These are phyloP conservation scores for Gautieria morchelliformis DNA, from an alignment of 768 basidiomycete species.

Conservation along the genomic window DNA sequence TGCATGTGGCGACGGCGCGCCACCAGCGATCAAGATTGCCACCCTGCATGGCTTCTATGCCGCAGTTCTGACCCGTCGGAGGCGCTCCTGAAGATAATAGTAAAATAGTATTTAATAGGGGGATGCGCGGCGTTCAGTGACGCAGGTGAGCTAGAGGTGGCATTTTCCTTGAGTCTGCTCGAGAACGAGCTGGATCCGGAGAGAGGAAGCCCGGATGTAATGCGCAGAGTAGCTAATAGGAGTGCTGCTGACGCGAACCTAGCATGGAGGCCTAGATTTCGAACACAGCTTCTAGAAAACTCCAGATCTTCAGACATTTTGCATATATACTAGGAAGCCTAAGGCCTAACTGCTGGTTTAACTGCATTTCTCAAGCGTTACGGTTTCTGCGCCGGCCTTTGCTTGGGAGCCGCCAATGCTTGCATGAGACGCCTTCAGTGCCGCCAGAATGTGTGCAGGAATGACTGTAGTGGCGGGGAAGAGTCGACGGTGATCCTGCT, in stretches of 20 bases:
- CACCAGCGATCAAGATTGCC: conserved; percentile 41
- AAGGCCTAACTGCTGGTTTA: no score
- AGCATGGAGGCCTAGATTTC: conserved; percentile 62
- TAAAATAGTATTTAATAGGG: no score
- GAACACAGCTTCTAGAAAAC: no score
- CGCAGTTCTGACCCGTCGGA: conserved; percentile 45
- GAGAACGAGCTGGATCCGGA: conserved; percentile 25
- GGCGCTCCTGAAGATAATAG: no score
- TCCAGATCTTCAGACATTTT: no score
- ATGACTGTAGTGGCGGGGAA: conserved; percentile 30
- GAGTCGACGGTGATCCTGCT: conserved; percentile 22
- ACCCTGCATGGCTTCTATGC: conserved; percentile 60
- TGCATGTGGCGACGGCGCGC: conserved; percentile 10
- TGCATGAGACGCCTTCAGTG: conserved; percentile 48
- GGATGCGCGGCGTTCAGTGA: no score
- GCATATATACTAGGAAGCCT: no score
- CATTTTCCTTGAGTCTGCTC: conserved; percentile 30
- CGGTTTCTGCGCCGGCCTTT: conserved; percentile 45
- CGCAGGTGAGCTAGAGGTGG: conserved; percentile 26
- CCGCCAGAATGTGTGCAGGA: conserved; percentile 60
- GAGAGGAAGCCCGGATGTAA: conserved; percentile 47
- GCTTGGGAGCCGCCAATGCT: conserved; percentile 14
- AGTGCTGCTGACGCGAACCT: conserved; percentile 59
- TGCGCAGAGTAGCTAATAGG: conserved; percentile 56
- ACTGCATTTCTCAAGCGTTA: no score